Evolutionary conservation across 495 filamentous ascomycete species (phyloP), one percentile per base, ranked within the genome.

Genomic region (Penicillium manginii): DNA sequence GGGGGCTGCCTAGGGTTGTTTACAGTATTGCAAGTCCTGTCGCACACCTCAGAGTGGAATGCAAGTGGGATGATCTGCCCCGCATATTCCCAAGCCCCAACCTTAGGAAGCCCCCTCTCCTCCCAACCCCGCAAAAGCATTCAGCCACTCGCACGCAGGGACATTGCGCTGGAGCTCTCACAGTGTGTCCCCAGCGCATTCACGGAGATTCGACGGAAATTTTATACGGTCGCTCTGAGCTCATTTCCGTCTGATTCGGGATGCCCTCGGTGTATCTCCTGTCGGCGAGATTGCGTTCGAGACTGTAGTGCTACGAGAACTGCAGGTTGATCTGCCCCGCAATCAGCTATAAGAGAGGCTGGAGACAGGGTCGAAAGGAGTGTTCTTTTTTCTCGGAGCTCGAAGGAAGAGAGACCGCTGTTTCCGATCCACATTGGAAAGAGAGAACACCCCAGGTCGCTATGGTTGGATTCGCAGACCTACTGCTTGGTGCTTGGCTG

Each of bases 391-490:
- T 15, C 15, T 32, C 45, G 9, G 17, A 18, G 17, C 21, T 32
- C 17, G 18, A 50, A 23, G 37, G 46, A 49, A 37, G 55, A 58
- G 23, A 51, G 48, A 53, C 39, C 33, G n/a, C 31, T 56, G 11
- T 59, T 23, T 35, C 19, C n/a, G 40, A 17, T 7, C 39, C n/a
- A 42, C 0, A 17, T 42, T 8, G n/a, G 39, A 15, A n/a, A 43
- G 46, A 2, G 35, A 11, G 42, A 35, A 40, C 29, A 43, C 15
- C 49, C 43, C 32, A n/a, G 22, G 32, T 55, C 60, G 50, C 21
- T 29, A 74, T 79, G 74, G 62, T 73, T 61, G 45, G 59, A 46
- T 58, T 73, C 32, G 61, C 52, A 50, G 54, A 64, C 54, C 45
- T 76, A 40, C 48, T 72, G 23, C 62, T 58, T 32, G 55, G 64